Evolutionary conservation across 164 flowering plant species (phyloP), one percentile per base, ranked within the genome.

Genomic region (Magnolia sinica): DNA sequence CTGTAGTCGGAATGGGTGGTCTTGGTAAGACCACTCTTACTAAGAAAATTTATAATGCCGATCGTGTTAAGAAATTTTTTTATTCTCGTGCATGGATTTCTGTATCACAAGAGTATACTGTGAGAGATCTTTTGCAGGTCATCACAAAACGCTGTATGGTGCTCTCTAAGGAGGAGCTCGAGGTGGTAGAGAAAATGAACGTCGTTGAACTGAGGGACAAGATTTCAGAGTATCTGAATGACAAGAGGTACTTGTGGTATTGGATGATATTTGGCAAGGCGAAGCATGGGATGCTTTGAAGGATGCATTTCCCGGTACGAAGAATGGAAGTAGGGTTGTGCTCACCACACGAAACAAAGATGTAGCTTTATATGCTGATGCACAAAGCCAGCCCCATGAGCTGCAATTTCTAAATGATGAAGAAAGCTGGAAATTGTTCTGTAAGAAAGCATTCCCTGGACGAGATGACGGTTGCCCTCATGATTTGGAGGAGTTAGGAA

Each of bases 21-120:
- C 20, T 65, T 3, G 76, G 76, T 20, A 74, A 83, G 71, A 83
- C 85, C 23, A 78, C 85, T 13, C 71, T 78, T 9, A 83, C 86
- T 24, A 79, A 75, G 29, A 83, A 79, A 76, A 49, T 81, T 3
- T 83, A 76, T n/a, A 55, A 55, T 11, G 18, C 16, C 18, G 73
- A 70, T 18, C 63, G 0, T 45, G 72, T 81, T 49, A 68, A 72
- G n/a, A 58, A 72, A 23, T 66, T 79, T 16, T 83, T 83, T 73
- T 22, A 55, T 63, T 22, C 4, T 19, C 72, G 69, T 13, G 80
- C 75, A 4, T 83, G 83, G 83, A 70, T 73, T n/a, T 27, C 19
- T 31, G 18, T 68, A 29, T 68, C 68, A 9, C 68, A 64, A 20
- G 22, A 19, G 24, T 64, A 64, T n/a, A 20, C 24, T 19, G 24